These are phyloP conservation scores for Gamarada debralockiae DNA, from an alignment of 495 filamentous ascomycete species.

Conservation along the genomic window DNA sequence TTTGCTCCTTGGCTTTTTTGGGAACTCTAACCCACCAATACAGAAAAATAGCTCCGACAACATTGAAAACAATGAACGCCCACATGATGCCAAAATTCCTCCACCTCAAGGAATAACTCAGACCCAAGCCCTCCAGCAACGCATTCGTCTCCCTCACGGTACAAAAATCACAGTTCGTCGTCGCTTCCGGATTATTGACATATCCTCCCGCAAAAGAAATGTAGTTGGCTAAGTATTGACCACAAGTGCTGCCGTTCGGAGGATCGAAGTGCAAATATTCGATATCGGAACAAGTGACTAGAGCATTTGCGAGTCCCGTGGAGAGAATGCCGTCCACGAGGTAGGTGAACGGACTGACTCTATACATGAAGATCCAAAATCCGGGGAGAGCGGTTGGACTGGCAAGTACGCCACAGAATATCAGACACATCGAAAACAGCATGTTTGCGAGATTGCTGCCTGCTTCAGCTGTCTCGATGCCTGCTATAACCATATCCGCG, in stretches of 20 bases:
- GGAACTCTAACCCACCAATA: constrained; percentile 82
- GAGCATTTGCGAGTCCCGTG: constrained; percentile 51
- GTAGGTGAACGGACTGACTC: constrained; percentile 72
- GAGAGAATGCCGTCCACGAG: constrained; percentile 62
- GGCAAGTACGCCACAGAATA: constrained; percentile 23
- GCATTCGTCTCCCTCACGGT: constrained; percentile 53
- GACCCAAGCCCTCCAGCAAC: constrained; percentile 48
- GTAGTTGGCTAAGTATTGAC: constrained; percentile 51
- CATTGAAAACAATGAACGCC: constrained; percentile 74
- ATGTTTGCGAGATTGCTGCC: constrained; percentile 72
- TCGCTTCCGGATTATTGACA: constrained; percentile 45
- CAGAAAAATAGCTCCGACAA: constrained; percentile 60
- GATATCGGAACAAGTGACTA: constrained; percentile 53
- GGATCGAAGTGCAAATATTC: constrained; percentile 57
- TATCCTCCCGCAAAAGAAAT: constrained; percentile 43
- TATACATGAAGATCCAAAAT: constrained; percentile 88
- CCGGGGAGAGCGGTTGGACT: constrained; percentile 51
- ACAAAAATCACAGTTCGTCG: constrained; percentile 58
- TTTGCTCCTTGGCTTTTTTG: too few relatives aligned
- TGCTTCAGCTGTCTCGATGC: constrained; percentile 51
- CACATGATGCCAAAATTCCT: constrained; percentile 41
- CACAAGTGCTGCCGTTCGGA: constrained; percentile 49
- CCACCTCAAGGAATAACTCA: constrained; percentile 40
- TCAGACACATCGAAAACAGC: constrained; percentile 55
- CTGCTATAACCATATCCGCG: constrained; percentile 50